A percentile compares a stretch with the other conserved stretches of the same genome.
Evolutionary conservation across 1,284 basidiomycete genomes (phyloP).

Genomic region (Stygiomarasmius scandens): DNA sequence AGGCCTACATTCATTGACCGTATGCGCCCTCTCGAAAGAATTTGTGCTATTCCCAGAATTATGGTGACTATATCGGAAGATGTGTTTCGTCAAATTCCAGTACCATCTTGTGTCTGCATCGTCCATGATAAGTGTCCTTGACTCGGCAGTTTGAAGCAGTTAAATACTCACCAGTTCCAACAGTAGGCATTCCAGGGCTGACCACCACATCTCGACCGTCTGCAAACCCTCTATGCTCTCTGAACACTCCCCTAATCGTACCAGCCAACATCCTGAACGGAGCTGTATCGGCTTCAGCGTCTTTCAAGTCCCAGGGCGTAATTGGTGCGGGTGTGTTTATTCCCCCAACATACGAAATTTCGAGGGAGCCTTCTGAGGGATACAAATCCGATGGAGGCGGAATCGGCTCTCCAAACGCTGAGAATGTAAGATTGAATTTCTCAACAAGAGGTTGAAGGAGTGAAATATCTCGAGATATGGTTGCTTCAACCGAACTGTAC

Average conservation of each 20-base stretch:
- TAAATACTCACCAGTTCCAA: conserved; percentile 36
- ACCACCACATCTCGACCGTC: conserved; percentile 28
- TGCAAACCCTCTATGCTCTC: conserved; percentile 28
- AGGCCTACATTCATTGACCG: conserved; percentile 58
- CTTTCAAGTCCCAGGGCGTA: conserved; percentile 33
- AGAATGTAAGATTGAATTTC: conserved; percentile 32
- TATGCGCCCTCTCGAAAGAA: conserved; percentile 54
- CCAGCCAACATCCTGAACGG: conserved; percentile 47
- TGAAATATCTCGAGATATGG: too few relatives aligned
- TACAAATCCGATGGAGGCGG: conserved; percentile 24
- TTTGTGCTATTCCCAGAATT: conserved; percentile 32
- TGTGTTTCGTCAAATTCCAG: conserved; percentile 36
- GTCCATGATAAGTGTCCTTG: too few relatives aligned
- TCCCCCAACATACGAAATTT: conserved; percentile 18
- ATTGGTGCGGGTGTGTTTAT: conserved; percentile 42
- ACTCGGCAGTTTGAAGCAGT: too few relatives aligned
- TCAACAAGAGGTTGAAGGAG: too few relatives aligned
- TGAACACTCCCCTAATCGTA: conserved; percentile 49
- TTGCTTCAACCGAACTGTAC: too few relatives aligned
- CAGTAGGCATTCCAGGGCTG: conserved; percentile 39
- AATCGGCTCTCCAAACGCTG: conserved; percentile 40
- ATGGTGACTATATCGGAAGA: conserved; percentile 37
- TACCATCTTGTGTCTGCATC: conserved; percentile 33
- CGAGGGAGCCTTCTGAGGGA: conserved; percentile 36
- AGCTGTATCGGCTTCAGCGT: conserved; percentile 27